These are phyloP conservation scores for Arthroderma uncinatum DNA, from an alignment of 2,329 filamentous ascomycete genomes.

Conservation along the genomic window DNA sequence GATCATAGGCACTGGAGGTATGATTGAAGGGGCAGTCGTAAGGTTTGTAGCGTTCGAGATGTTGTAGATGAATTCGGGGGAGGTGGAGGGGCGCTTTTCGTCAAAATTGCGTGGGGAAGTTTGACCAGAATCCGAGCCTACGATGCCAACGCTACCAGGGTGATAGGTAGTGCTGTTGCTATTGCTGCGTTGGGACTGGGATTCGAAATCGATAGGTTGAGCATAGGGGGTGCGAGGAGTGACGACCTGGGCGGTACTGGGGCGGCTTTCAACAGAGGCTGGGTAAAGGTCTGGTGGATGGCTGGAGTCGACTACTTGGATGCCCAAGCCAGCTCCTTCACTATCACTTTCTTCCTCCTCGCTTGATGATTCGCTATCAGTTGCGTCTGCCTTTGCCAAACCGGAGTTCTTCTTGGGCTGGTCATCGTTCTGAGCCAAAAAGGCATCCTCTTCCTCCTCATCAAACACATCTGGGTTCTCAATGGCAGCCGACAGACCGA, in stretches of 20 bases:
- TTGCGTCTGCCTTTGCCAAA: neutral
- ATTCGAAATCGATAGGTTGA: slow-evolving; percentile 6
- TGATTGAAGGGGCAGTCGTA: slow-evolving; percentile 17
- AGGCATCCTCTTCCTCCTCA: slow-evolving; percentile 42
- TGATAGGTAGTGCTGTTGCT: slow-evolving; percentile 13
- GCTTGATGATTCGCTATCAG: neutral
- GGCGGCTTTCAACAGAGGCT: slow-evolving; percentile 7
- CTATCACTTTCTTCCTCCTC: neutral
- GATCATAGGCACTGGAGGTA: slow-evolving; percentile 27
- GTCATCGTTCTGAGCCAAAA: slow-evolving; percentile 25
- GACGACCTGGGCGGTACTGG: slow-evolving; percentile 7
- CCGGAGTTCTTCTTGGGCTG: neutral
- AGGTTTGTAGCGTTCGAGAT: slow-evolving; percentile 33
- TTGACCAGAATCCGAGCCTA: slow-evolving; percentile 27
- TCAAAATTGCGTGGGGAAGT: slow-evolving; percentile 21
- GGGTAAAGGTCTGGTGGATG: slow-evolving; percentile 5
- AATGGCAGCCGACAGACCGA: slow-evolving; percentile 30
- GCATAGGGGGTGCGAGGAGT: slow-evolving; percentile 13
- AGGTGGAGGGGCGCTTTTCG: slow-evolving; percentile 34
- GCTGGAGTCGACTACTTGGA: slow-evolving; percentile 14
- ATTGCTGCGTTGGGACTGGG: neutral
- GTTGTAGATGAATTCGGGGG: slow-evolving; percentile 30
- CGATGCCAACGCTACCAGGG: slow-evolving; percentile 19
- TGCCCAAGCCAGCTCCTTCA: slow-evolving; percentile 13
- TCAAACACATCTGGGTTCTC: slow-evolving; percentile 39